These are phyloP conservation scores for Blastomyces gilchristii DNA, from an alignment of 2,329 filamentous ascomycete species.

Conservation along the genomic window DNA sequence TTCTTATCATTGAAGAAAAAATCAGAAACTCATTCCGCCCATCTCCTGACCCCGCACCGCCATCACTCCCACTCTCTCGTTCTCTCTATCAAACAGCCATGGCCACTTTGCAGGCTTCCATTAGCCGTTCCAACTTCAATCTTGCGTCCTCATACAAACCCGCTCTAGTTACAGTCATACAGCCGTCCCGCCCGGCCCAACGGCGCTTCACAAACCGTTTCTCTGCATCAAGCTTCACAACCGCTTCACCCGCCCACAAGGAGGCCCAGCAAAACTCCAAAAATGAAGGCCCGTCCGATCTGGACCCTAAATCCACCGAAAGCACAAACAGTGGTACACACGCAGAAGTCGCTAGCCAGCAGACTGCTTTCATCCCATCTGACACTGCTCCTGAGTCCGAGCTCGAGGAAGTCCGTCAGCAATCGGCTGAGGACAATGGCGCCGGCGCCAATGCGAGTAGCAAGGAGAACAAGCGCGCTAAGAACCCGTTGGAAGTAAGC, in stretches of 20 bases:
- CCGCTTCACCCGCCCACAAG: neutral
- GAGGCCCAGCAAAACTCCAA: neutral
- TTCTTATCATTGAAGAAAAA: neutral
- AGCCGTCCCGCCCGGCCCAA: neutral
- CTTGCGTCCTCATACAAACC: neutral
- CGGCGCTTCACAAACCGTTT: neutral
- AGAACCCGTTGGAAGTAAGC: constrained; percentile 6
- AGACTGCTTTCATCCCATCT: neutral
- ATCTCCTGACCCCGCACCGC: neutral
- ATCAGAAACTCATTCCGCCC: neutral
- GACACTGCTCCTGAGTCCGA: constrained; percentile 3
- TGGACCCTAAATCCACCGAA: constrained; percentile 5
- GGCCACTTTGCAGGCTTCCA: neutral
- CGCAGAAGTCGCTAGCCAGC: constrained; percentile 1
- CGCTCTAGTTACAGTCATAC: constrained; percentile 1
- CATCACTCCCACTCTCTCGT: too few species aligned
- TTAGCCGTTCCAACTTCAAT: neutral
- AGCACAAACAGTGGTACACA: constrained; percentile 1
- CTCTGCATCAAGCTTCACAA: neutral
- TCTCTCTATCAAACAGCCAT: neutral
- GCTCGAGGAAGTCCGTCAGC: neutral
- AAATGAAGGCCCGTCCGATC: neutral
- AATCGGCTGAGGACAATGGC: neutral
- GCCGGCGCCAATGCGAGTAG: neutral
- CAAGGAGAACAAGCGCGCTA: neutral